phyloP scores from a whole-genome alignment of 2,329 filamentous ascomycete species.

The Fusarium longipes region DNA sequence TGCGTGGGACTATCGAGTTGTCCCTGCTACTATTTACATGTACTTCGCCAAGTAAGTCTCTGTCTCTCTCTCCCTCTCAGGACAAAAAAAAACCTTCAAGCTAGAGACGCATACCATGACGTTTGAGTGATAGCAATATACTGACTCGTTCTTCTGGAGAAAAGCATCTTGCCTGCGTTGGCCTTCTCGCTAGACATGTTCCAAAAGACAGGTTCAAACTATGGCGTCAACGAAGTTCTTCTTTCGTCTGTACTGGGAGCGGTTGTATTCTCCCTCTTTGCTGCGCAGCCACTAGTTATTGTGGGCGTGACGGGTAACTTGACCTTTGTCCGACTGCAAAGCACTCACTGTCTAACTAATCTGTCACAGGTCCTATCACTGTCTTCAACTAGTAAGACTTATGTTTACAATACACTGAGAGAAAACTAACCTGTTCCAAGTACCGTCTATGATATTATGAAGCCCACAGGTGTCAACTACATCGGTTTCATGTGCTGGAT shows the following conservation, averaged over 20 bases:
- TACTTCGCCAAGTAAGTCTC: conserved; percentile 86
- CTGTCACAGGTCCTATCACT: conserved; percentile 78
- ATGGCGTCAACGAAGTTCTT: conserved; percentile 92
- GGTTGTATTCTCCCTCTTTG: conserved; percentile 81
- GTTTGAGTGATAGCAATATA: background rate
- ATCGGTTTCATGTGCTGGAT: conserved; percentile 94
- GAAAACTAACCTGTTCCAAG: conserved; percentile 49
- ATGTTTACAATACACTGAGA: background rate
- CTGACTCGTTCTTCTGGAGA: conserved; percentile 29
- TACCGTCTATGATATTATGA: conserved; percentile 90
- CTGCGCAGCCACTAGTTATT: conserved; percentile 88
- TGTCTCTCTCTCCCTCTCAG: background rate
- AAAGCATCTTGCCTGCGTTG: conserved; percentile 83
- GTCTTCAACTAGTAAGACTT: conserved; percentile 83
- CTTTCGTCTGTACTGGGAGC: conserved; percentile 84
- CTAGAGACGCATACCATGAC: conserved; percentile 2
- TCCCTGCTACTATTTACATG: conserved; percentile 91
- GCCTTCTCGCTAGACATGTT: conserved; percentile 96
- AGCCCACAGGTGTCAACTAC: conserved; percentile 80
- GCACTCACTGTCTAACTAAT: conserved; percentile 10
- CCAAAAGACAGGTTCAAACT: conserved; percentile 83
- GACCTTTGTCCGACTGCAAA: background rate
- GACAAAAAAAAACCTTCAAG: background rate
- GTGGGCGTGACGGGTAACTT: conserved; percentile 81
- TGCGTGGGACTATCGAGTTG: conserved; percentile 89